Evolutionary conservation across 176 grass and related monocot species (phyloP), one percentile per base, ranked within the genome.

Genomic region (Lolium perenne): DNA sequence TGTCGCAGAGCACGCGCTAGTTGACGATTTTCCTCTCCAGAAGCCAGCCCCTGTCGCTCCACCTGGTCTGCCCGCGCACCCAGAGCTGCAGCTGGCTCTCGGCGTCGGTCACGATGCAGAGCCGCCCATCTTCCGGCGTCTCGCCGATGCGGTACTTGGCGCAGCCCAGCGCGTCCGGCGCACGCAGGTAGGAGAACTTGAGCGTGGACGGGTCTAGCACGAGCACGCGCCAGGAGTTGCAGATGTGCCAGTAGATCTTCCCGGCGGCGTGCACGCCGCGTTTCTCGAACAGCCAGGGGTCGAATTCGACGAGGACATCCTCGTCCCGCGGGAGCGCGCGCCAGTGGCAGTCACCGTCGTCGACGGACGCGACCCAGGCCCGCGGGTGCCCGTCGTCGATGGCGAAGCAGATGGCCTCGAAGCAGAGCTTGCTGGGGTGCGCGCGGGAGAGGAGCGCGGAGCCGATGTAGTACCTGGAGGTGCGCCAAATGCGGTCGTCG

Each of bases 191-290:
- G 53, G 40, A 63, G 71, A 50, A 82, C 6, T 57, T 11, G 10
- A 75, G 56, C 6, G 25, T 76, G 56, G 56, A 1, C 16, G 82
- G 47, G 38, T 85, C 83, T 0, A 85, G 73, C 32, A 6, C 1
- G 47, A 85, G 60, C 13, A 85, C 0, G n/a, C 61, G 35, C 9
- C 1, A 4, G 0, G 45, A 45, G 60, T 77, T 43, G 72, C 47
- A 85, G 47, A 85, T 85, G 32, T 77, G 20, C 73, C 47, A 67
- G 48, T 78, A 85, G 29, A 78, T 68, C 26, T 29, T 35, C 22
- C 64, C 38, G 1, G 32, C 75, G 16, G 64, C 51, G 51, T 55
- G 83, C 7, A 85, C 59, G 46, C 46, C 38, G 20, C 59, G 72
- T 4, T 18, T 20, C 72, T 85, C 59, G 20, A 85, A 77, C 72